Base-by-base conservation (phyloP, 805 yeast genomes). In the Metschnikowia vanudenii region DNA sequence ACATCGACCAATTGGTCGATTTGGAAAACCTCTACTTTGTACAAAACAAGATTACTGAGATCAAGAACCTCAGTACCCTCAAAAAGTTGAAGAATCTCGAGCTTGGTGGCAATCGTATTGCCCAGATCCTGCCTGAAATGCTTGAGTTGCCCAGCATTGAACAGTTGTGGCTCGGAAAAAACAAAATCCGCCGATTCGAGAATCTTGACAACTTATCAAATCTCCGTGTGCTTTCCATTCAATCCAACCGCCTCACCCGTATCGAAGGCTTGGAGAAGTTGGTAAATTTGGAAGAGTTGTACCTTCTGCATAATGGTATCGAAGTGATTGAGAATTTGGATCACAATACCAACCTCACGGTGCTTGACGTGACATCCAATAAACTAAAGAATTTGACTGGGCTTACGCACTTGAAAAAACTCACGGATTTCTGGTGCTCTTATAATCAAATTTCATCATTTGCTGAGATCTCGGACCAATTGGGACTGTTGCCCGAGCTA, bases 341-440 rank as follows among this genome's bases (percentile, higher is more conserved):
- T 4, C 73, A 82, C 19, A 81, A 88, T 59, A 53, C 54, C 14
- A 85, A 87, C 41, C 73, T 94, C 43, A 78, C 75, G 9, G 85
- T 86, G 0, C 64, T 94, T 49, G 99, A 94, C 62, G 76, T 94
- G 17, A 85, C 97, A 0, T 79, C 87, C 2, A 94, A 94, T 63
- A 71, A 72, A 47, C 74, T 94, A 33, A 55, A 74, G 3, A 75
- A 77, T 41, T 66, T 94, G 35, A 83, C 80, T 47, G 82, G 85
- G 53, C 55, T 94, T 43, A 66, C 72, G 1, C 94, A 86, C 55
- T 74, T 94, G 47, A 63, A 54, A 0, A 59, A 83, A n/a, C 73
- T 94, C 47, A 90, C 96, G 8, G 99, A 94, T 65, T 71, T 94
- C 44, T 94, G 99, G 99, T 89, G 95, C 20, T 86, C 96, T 0